Evolutionary conservation across 148 eudicot genomes (phyloP).

Genomic region (Spergularia bocconei): DNA sequence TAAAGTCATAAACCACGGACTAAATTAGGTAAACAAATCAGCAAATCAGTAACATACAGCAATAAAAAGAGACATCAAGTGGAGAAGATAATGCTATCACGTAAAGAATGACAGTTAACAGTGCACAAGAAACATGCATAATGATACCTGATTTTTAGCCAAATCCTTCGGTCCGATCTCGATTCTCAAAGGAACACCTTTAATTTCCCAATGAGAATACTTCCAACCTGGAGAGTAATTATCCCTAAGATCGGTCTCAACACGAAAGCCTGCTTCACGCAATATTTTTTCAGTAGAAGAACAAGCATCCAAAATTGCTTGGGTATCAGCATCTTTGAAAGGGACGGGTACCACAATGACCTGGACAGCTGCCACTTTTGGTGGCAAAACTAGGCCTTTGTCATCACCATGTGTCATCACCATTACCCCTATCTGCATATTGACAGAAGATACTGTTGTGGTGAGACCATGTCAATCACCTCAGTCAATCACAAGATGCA

Average conservation of each 20-base stretch:
- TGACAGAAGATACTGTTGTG: neutral
- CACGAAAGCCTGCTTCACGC: slow-evolving; percentile 68
- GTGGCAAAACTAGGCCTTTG: slow-evolving; percentile 95
- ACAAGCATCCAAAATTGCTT: slow-evolving; percentile 76
- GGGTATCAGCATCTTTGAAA: slow-evolving; percentile 82
- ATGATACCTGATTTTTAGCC: slow-evolving; percentile 74
- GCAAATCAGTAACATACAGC: neutral
- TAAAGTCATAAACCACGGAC: neutral
- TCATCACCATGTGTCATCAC: slow-evolving; percentile 99
- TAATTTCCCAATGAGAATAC: slow-evolving; percentile 97
- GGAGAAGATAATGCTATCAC: neutral
- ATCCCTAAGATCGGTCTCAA: slow-evolving; percentile 78
- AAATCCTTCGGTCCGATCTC: slow-evolving; percentile 98
- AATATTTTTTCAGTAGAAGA: slow-evolving; percentile 51
- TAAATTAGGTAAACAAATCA: neutral
- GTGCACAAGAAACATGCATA: slow-evolving; percentile 7
- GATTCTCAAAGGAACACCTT: slow-evolving; percentile 94
- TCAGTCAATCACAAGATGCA: slow-evolving; percentile 2
- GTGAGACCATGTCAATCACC: neutral
- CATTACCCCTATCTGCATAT: slow-evolving; percentile 93
- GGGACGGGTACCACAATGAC: slow-evolving; percentile 93
- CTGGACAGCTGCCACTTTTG: slow-evolving; percentile 90
- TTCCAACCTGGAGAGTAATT: slow-evolving; percentile 99
- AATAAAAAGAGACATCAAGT: neutral
- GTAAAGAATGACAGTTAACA: neutral